Percentiles rank a stretch among this genome's conserved stretches.
phyloP scores from a whole-genome alignment of 192 early-diverging fungal species.

The Backusella morwellensis region DNA sequence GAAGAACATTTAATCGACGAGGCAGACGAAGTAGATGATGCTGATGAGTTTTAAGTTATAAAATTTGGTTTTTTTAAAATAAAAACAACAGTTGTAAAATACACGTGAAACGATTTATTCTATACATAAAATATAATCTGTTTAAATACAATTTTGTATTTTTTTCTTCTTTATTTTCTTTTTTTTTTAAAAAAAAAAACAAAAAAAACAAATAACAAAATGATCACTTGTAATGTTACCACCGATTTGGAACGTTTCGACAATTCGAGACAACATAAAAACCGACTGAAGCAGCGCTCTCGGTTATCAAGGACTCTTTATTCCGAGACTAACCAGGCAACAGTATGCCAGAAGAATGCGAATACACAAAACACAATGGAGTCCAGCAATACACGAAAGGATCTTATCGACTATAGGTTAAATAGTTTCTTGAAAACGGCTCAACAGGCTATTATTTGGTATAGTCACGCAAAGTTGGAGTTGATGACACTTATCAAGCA shows the following conservation, averaged over 20 bases:
- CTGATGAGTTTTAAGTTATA: conserved; percentile 20
- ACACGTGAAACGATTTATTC: background rate
- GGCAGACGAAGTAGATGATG: conserved; percentile 26
- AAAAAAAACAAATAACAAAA: background rate
- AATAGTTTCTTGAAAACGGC: background rate
- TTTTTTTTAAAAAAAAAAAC: background rate
- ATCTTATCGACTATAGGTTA: background rate
- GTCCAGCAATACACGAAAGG: background rate
- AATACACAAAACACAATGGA: background rate
- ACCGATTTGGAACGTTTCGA: background rate
- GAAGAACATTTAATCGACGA: conserved; percentile 28
- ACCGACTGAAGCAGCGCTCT: background rate
- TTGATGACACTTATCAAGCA: background rate
- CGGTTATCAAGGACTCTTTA: background rate
- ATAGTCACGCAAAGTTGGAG: background rate
- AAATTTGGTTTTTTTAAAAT: background rate
- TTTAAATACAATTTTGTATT: background rate
- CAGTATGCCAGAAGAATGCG: background rate
- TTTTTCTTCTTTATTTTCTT: background rate
- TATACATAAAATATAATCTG: background rate
- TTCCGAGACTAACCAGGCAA: background rate
- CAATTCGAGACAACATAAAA: background rate
- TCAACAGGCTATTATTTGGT: background rate
- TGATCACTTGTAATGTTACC: background rate
- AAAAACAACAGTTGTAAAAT: conserved; percentile 4